Conservation (phyloP, 2,329 filamentous ascomycete genomes). For the Scedosporium apiospermum region DNA sequence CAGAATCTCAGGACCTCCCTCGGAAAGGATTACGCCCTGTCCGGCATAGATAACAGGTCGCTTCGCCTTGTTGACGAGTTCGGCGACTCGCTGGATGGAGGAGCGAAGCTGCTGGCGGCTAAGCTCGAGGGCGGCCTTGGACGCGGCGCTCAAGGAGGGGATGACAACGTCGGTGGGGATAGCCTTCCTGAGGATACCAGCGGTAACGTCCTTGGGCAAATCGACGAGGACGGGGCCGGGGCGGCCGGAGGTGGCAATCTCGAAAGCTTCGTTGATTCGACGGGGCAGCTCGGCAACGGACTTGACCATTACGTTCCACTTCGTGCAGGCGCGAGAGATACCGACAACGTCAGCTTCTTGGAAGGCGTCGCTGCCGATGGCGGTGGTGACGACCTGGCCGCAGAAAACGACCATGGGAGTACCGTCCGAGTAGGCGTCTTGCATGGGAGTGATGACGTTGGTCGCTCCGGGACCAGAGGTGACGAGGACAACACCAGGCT, state of each 20-base stretch:
- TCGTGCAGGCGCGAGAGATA: constrained; percentile 90
- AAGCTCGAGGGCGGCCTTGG: constrained; percentile 66
- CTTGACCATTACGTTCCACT: constrained; percentile 99
- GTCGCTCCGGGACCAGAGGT: constrained; percentile 95
- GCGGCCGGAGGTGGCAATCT: constrained; percentile 89
- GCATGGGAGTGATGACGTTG: constrained; percentile 93
- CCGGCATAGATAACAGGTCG: constrained; percentile 94
- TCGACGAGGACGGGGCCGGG: constrained; percentile 94
- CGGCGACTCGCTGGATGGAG: constrained; percentile 68
- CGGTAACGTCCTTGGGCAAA: constrained; percentile 92
- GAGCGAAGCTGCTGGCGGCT: constrained; percentile 61
- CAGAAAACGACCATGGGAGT: constrained; percentile 94
- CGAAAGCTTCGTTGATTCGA: constrained; percentile 94
- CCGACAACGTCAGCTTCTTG: constrained; percentile 93
- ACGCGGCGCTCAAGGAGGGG: constrained; percentile 76
- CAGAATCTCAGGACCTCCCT: constrained; percentile 70
- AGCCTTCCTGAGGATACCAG: constrained; percentile 68
- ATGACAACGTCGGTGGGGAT: constrained; percentile 70
- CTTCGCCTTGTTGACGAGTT: constrained; percentile 79
- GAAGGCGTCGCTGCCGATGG: constrained; percentile 93
- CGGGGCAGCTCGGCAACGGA: constrained; percentile 85
- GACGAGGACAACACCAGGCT: constrained; percentile 90
- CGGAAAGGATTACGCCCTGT: constrained; percentile 72
- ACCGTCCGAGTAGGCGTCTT: constrained; percentile 90
- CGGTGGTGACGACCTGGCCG: constrained; percentile 81